phyloP scores from a whole-genome alignment of 2,329 filamentous ascomycete genomes.

The Aspergillus pseudoviridinutans region DNA sequence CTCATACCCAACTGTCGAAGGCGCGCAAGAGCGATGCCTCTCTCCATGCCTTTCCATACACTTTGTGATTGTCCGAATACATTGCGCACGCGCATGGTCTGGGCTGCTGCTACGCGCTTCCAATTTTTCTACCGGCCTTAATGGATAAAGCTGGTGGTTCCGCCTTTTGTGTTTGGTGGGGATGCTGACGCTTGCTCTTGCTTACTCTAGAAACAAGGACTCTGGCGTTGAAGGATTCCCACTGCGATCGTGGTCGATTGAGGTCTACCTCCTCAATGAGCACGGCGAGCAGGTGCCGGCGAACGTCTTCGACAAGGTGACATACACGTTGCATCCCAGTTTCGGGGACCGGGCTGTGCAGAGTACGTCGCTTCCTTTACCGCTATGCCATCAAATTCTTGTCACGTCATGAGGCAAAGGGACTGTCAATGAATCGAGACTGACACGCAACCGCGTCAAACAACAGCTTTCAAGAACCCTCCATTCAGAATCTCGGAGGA shows the following conservation, averaged over 20 bases:
- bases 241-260: slow-evolving; percentile 88
- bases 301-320: slow-evolving; percentile 83
- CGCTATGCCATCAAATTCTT: not conserved
- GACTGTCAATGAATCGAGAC: not conserved
- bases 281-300: slow-evolving; percentile 79
- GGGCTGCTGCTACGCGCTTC: not conserved
- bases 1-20: slow-evolving; percentile 2
- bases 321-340: slow-evolving; percentile 89
- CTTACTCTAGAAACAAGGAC: slow-evolving; percentile 63
- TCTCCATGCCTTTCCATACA: slow-evolving; percentile 5
- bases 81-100: not conserved
- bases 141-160: not conserved
- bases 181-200: slow-evolving; percentile 10
- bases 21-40: not conserved
- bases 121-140: not conserved
- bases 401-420: not conserved
- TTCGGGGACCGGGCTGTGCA: slow-evolving; percentile 79
- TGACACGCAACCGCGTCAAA: slow-evolving; percentile 2
- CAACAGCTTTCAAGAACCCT: slow-evolving; percentile 69
- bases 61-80: not conserved
- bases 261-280: slow-evolving; percentile 78
- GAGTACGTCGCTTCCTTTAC: slow-evolving; percentile 54
- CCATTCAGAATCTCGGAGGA: slow-evolving; percentile 90
- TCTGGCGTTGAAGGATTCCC: slow-evolving; percentile 83
- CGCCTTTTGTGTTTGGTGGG: not conserved